phyloP scores from a whole-genome alignment of 169 alveolate genomes.

The Plasmodium vivax region DNA sequence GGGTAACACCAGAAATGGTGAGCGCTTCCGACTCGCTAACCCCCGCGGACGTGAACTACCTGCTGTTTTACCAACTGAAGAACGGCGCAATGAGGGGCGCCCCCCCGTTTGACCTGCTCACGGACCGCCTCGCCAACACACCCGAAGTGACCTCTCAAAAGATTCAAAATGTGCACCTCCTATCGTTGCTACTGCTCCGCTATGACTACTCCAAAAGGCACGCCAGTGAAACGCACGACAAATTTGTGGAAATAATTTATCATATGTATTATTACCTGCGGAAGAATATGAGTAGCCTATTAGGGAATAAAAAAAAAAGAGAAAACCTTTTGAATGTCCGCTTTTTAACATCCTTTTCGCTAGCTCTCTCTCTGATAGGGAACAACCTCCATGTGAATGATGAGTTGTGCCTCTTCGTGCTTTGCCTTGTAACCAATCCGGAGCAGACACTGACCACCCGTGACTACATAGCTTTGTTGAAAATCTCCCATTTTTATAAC shows the following conservation, averaged over 20 bases:
- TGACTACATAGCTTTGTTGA: constrained; percentile 23
- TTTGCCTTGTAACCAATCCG: constrained; percentile 24
- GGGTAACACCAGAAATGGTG: not conserved
- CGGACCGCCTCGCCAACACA: not conserved
- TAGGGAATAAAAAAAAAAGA: not conserved
- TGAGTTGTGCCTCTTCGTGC: constrained; percentile 33
- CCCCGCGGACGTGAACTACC: constrained; percentile 31
- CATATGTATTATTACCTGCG: constrained; percentile 30
- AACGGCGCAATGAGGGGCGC: not conserved
- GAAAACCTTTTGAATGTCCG: not conserved
- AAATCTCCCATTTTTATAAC: constrained; percentile 27
- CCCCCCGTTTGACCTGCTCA: not conserved
- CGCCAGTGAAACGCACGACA: constrained; percentile 8
- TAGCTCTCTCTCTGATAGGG: constrained; percentile 34
- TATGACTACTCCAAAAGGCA: constrained; percentile 43
- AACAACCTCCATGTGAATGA: constrained; percentile 30
- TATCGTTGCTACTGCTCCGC: constrained; percentile 39
- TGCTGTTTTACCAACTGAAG: constrained; percentile 54
- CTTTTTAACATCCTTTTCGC: constrained; percentile 34
- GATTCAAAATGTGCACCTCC: constrained; percentile 25
- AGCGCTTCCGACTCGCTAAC: not conserved
- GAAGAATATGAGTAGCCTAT: not conserved
- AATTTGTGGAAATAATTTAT: constrained; percentile 42
- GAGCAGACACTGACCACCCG: not conserved
- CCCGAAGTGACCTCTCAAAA: constrained; percentile 1